Conservation (phyloP, 108 stramenopile species). For the Nannochloropsis oceanica region DNA sequence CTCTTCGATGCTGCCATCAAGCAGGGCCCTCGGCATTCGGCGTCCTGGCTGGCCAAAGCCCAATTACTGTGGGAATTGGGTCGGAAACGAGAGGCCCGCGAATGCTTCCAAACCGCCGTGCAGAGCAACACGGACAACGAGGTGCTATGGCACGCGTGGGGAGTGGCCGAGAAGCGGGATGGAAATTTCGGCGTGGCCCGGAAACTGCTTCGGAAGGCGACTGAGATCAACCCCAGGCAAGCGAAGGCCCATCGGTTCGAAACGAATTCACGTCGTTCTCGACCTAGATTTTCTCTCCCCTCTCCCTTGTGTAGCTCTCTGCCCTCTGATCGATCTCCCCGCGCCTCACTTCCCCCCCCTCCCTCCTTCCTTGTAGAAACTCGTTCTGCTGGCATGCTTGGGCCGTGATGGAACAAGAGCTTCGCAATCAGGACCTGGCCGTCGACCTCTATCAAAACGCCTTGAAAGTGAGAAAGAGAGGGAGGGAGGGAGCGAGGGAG, state of each 20-base stretch:
- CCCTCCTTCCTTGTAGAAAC: neutral
- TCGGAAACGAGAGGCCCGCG: neutral
- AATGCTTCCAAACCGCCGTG: neutral
- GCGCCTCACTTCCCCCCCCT: neutral
- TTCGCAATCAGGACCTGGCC: neutral
- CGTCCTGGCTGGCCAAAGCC: neutral
- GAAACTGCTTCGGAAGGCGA: neutral
- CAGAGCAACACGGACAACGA: neutral
- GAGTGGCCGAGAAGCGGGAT: neutral
- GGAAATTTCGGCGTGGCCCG: neutral
- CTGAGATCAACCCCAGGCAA: neutral
- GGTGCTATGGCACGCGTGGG: neutral
- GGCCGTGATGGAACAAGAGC: neutral
- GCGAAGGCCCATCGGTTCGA: neutral
- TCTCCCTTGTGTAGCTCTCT: too few species aligned
- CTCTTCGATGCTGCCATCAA: neutral
- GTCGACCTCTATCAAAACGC: neutral
- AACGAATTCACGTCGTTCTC: too few species aligned
- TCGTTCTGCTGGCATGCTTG: neutral
- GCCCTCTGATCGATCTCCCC: too few species aligned
- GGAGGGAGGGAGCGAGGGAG: neutral
- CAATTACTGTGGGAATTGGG: neutral
- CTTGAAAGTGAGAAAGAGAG: neutral
- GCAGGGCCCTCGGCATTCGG: neutral
- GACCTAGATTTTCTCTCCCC: too few species aligned